Evolutionary conservation across 2,329 filamentous ascomycete genomes (phyloP).

Genomic region (Beauveria varroae): DNA sequence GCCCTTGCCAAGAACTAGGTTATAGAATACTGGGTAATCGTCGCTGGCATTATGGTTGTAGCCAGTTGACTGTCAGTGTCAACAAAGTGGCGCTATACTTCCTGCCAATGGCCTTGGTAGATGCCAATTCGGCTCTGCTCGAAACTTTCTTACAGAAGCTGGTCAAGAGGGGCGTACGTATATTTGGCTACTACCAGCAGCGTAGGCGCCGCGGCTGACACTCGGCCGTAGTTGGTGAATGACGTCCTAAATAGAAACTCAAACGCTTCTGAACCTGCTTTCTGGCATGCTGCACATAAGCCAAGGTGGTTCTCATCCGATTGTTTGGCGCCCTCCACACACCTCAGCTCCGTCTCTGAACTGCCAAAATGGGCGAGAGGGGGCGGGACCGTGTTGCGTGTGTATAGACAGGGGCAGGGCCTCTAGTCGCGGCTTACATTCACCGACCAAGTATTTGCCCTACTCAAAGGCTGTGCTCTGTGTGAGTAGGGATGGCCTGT

Average conservation of each 20-base stretch:
- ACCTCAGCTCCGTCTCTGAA: background rate
- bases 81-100: background rate
- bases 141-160: background rate
- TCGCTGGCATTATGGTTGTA: background rate
- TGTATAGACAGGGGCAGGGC: background rate
- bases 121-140: background rate
- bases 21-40: background rate
- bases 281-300: background rate
- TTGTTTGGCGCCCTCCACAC: background rate
- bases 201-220: background rate
- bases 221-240: background rate
- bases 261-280: background rate
- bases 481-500: background rate
- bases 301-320: conserved; percentile 7
- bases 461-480: background rate
- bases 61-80: conserved; percentile 2
- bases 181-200: background rate
- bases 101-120: background rate
- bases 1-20: background rate
- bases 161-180: background rate
- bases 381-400: background rate
- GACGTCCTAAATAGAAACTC: background rate
- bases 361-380: background rate
- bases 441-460: background rate
- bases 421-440: background rate